A percentile compares a stretch with the other conserved stretches of the same genome.
Conservation (phyloP, 78 protist genomes). For the Anaeramoeba flamelloides region DNA sequence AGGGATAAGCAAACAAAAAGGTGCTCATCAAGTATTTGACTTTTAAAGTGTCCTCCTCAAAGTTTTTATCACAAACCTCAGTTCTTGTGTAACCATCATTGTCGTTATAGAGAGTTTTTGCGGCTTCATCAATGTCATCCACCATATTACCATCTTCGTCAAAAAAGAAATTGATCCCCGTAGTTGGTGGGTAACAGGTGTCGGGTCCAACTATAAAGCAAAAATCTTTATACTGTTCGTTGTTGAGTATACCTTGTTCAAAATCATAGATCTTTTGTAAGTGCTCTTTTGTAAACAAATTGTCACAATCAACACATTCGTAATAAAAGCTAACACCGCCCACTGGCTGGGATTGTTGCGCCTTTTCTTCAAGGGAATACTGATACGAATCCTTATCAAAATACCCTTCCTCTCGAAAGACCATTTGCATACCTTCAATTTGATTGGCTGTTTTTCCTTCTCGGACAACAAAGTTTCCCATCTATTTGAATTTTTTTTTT, state of each 20-base stretch:
- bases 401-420: not conserved
- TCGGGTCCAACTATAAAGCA: not conserved
- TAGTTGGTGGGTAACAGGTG: not conserved
- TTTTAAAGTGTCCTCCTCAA: not conserved
- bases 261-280: not conserved
- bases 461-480: not conserved
- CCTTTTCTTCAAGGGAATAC: not conserved
- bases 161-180: not conserved
- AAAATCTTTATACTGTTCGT: not conserved
- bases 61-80: not conserved
- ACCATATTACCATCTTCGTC: not conserved
- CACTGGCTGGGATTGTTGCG: not conserved
- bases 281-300: not conserved
- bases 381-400: not conserved
- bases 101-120: not conserved
- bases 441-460: not conserved
- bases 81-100: not conserved
- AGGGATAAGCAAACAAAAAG: not conserved
- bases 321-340: not conserved
- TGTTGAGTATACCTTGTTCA: not conserved
- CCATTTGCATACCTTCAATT: not conserved
- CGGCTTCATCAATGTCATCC: not conserved
- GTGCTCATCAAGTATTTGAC: not conserved
- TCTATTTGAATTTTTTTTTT: too few species aligned
- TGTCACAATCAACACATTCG: not conserved